Conservation (phyloP, 179 eudicot species). For the Corrigiola litoralis region DNA sequence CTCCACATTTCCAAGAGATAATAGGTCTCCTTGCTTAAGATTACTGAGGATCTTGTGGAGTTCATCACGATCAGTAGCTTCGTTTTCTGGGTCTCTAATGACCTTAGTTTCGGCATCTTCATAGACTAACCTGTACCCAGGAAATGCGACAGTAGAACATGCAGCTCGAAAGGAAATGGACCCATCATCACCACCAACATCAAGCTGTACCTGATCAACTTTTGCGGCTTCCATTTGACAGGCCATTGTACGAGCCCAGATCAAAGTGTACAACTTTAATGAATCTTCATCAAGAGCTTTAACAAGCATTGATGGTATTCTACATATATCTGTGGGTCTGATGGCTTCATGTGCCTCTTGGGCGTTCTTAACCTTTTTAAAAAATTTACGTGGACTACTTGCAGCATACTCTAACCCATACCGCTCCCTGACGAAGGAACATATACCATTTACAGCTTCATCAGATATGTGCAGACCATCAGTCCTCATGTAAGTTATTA, state of each 20-base stretch:
- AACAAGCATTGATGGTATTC: slow-evolving; percentile 64
- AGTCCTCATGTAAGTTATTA: slow-evolving; percentile 92
- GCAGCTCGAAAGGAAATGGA: slow-evolving; percentile 59
- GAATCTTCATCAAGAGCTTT: slow-evolving; percentile 74
- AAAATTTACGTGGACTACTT: slow-evolving; percentile 53
- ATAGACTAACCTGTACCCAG: slow-evolving; percentile 62
- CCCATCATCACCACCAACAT: slow-evolving; percentile 47
- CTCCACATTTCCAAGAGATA: slow-evolving; percentile 54
- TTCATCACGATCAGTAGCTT: slow-evolving; percentile 38
- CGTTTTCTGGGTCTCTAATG: slow-evolving; percentile 45
- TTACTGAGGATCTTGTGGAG: slow-evolving; percentile 37
- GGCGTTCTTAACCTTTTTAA: slow-evolving; percentile 86
- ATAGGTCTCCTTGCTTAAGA: slow-evolving; percentile 51
- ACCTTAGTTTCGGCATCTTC: slow-evolving; percentile 61
- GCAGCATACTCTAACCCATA: slow-evolving; percentile 60
- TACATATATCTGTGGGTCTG: slow-evolving; percentile 78
- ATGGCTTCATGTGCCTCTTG: slow-evolving; percentile 99
- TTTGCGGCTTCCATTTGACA: slow-evolving; percentile 87
- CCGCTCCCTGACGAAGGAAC: slow-evolving; percentile 52
- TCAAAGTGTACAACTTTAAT: slow-evolving; percentile 70
- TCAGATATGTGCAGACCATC: slow-evolving; percentile 86
- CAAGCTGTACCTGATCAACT: slow-evolving; percentile 64
- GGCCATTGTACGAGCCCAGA: slow-evolving; percentile 95
- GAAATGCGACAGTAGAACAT: slow-evolving; percentile 61
- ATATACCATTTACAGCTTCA: slow-evolving; percentile 63